Evolutionary conservation across 371 early-diverging fungal species (phyloP), one percentile per base, ranked within the genome.

Genomic region (Mortierella sp.): DNA sequence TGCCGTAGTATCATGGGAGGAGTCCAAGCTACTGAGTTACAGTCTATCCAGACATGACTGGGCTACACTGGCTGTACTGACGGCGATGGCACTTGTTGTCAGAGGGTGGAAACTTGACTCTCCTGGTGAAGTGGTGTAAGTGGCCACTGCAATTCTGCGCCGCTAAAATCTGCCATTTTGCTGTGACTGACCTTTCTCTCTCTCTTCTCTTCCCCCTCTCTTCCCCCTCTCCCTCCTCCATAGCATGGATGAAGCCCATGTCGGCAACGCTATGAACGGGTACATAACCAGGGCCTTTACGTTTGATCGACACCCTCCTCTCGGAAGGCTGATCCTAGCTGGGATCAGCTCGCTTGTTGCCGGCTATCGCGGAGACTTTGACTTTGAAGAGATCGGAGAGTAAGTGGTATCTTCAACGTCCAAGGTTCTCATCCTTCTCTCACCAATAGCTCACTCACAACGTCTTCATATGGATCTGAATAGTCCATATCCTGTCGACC

Each of bases 281-380:
- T 98, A 98, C 79, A 73, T 98, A 45, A 93, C 94, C 53, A 85
- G 88, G 46, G 91, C 91, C 48, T 99, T 99, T 80, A 92, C 96
- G 78, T 98, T 97, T 79, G 99, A 99, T 80, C 98, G 97, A 2
- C 99, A 99, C 81, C 99, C 99, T 50, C 99, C 99, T 0, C 88
- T 99, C 40, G 99, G 99, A 39, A 99, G 99, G 80, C 92, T 99
- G 85, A 81, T 99, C 22, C 90, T 96, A 22, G 99, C 95, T 1
- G 60, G 60, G 16, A 51, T 66, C 24, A 46, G 53, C 17, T 37
- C 29, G 0, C 1, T 31, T 5, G 28, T 54, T 29, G 51, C 43
- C 17, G 9, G 47, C 28, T 71, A 71, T n/a, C 39, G 39, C 3
- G 64, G 64, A 8, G 45, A 63, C 0, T 70, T 70, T 41, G 44